Conservation (phyloP, 2,329 filamentous ascomycete genomes). For the Neopestalotiopsis clavispora region DNA sequence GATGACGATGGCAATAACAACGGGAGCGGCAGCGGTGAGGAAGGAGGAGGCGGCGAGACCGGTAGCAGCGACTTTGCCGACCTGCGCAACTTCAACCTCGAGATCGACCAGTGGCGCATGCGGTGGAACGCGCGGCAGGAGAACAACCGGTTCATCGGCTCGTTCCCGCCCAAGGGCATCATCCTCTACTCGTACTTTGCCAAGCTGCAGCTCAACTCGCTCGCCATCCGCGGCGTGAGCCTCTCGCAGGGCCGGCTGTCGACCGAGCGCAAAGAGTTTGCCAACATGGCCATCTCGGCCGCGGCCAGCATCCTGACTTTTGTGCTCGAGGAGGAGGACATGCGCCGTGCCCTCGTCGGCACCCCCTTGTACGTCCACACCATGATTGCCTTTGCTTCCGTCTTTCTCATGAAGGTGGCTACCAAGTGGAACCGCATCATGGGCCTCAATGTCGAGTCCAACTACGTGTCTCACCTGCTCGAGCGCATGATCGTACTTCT, state of each 20-base stretch:
- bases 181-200: slow-evolving; percentile 38
- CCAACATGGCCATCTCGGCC: slow-evolving; percentile 30
- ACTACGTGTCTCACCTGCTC: slow-evolving; percentile 36
- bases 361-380: slow-evolving; percentile 33
- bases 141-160: slow-evolving; percentile 33
- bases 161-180: slow-evolving; percentile 39
- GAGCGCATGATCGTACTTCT: slow-evolving; percentile 37
- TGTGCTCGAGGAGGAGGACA: slow-evolving; percentile 28
- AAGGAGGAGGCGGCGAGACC: no score
- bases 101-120: slow-evolving; percentile 27
- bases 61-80: slow-evolving; percentile 19
- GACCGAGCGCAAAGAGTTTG: slow-evolving; percentile 30
- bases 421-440: slow-evolving; percentile 36
- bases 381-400: slow-evolving; percentile 35
- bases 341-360: slow-evolving; percentile 30
- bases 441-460: slow-evolving; percentile 39
- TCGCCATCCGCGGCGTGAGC: slow-evolving; percentile 33
- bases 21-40: background rate
- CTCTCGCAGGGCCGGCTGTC: slow-evolving; percentile 10
- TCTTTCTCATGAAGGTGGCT: slow-evolving; percentile 32
- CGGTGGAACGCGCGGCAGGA: slow-evolving; percentile 29
- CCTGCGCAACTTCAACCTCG: slow-evolving; percentile 26
- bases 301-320: slow-evolving; percentile 29
- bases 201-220: slow-evolving; percentile 38
- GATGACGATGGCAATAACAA: background rate